Percentiles rank a stretch among this genome's conserved stretches.
These are phyloP conservation scores for Diaporthe batatas DNA, from an alignment of 2,329 filamentous ascomycete genomes.

Conservation along the genomic window DNA sequence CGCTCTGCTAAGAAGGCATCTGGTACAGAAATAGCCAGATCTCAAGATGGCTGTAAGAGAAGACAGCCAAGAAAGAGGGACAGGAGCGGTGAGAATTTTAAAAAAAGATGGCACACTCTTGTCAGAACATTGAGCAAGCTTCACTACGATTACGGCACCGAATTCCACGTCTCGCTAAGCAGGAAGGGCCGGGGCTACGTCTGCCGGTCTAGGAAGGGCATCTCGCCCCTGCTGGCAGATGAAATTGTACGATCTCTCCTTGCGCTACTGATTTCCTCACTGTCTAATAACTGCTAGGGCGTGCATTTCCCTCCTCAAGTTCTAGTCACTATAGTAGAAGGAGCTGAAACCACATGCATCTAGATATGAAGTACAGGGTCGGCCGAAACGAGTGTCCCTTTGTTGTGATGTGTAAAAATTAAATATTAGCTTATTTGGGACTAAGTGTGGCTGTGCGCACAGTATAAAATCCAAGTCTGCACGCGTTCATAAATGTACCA, in stretches of 20 bases:
- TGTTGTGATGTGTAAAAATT: no score
- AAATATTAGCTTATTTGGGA: no score
- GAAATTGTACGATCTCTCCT: background rate
- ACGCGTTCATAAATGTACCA: no score
- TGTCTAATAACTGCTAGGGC: background rate
- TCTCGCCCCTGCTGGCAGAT: background rate
- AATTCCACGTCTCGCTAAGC: slow-evolving; percentile 22
- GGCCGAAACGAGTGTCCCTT: no score
- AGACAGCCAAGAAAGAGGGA: slow-evolving; percentile 20
- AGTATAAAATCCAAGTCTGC: no score
- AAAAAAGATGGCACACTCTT: slow-evolving; percentile 17
- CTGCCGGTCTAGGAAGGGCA: slow-evolving; percentile 15
- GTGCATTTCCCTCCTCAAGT: background rate
- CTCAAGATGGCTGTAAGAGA: background rate
- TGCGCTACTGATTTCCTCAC: background rate
- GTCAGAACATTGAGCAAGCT: slow-evolving; percentile 12
- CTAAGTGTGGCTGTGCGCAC: no score
- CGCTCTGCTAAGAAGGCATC: background rate
- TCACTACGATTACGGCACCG: slow-evolving; percentile 13
- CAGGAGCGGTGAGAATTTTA: slow-evolving; percentile 21
- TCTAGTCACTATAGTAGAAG: background rate
- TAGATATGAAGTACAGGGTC: no score
- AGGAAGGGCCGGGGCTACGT: slow-evolving; percentile 9
- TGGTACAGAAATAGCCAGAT: background rate
- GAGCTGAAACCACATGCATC: background rate